Conservation (phyloP, 2,329 filamentous ascomycete genomes). For the Ceratocystiopsis sp. region DNA sequence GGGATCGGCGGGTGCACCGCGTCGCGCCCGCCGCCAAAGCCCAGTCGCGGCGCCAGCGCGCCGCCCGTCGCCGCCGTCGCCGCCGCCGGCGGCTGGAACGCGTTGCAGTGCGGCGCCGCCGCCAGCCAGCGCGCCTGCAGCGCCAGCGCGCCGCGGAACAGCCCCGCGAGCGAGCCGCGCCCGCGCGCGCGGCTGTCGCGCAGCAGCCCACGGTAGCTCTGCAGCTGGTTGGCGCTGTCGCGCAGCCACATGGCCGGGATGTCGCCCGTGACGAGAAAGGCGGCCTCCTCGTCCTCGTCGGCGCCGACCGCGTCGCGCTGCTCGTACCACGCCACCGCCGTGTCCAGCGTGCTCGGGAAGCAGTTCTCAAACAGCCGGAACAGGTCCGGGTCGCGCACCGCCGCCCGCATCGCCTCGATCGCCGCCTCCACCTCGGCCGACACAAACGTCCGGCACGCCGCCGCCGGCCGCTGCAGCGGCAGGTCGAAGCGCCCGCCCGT, state of each 20-base stretch:
- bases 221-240: slow-evolving; percentile 54
- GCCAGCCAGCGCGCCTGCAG: slow-evolving; percentile 44
- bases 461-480: slow-evolving; percentile 34
- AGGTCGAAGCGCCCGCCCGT: slow-evolving; percentile 16
- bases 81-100: slow-evolving; percentile 60
- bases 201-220: slow-evolving; percentile 41
- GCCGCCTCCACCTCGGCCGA: slow-evolving; percentile 53
- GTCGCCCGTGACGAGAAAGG: slow-evolving; percentile 40
- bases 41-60: too few species aligned
- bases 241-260: slow-evolving; percentile 56
- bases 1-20: slow-evolving; percentile 22
- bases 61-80: slow-evolving; percentile 23
- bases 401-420: slow-evolving; percentile 26
- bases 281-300: slow-evolving; percentile 38
- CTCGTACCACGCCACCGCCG: slow-evolving; percentile 7
- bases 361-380: slow-evolving; percentile 63
- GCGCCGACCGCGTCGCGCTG: slow-evolving; percentile 36
- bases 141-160: slow-evolving; percentile 48
- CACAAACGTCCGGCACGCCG: slow-evolving; percentile 55
- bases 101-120: slow-evolving; percentile 61
- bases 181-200: slow-evolving; percentile 29
- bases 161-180: slow-evolving; percentile 37
- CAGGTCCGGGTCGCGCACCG: slow-evolving; percentile 33
- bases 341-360: slow-evolving; percentile 49
- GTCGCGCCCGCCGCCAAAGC: slow-evolving; percentile 8